Conservation (phyloP, 768 basidiomycete species). For the Trametes cinnabarina region DNA sequence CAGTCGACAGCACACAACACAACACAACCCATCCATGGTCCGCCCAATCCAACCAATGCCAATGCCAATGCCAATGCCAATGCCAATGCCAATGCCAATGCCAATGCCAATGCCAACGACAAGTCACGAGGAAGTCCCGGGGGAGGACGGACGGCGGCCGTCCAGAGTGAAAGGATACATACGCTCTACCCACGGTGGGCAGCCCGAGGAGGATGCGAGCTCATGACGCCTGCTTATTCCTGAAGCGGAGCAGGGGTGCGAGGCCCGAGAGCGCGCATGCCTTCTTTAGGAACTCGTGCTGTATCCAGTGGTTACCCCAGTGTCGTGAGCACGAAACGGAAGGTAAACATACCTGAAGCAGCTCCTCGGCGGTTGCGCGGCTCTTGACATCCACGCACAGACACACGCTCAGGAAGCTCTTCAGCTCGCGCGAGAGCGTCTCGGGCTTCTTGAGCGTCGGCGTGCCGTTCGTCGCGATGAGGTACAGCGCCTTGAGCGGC, state of each 20-base stretch:
- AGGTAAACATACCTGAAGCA: conserved; percentile 66
- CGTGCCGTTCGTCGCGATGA: conserved; percentile 97
- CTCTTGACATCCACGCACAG: conserved; percentile 95
- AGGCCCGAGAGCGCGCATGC: conserved; percentile 80
- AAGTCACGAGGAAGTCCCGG: conserved; percentile 12
- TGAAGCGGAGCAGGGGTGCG: conserved; percentile 83
- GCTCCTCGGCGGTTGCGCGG: conserved; percentile 84
- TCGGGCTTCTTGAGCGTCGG: conserved; percentile 98
- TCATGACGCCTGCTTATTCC: conserved; percentile 54
- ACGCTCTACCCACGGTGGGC: neutral
- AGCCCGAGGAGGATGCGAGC: neutral
- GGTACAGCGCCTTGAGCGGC: conserved; percentile 88
- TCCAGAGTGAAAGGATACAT: neutral
- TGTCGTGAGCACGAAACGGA: neutral
- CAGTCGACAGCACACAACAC: too few relatives aligned
- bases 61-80: too few relatives aligned
- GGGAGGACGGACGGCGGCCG: conserved; percentile 10
- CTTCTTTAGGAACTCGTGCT: conserved; percentile 96
- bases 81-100: too few relatives aligned
- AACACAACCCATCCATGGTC: neutral
- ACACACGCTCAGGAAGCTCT: conserved; percentile 97
- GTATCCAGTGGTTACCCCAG: conserved; percentile 12
- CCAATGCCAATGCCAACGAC: too few relatives aligned
- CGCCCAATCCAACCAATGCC: neutral
- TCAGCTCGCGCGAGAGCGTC: conserved; percentile 85